These are phyloP conservation scores for Fusarium papillatum DNA, from an alignment of 2,329 filamentous ascomycete species.

Conservation along the genomic window DNA sequence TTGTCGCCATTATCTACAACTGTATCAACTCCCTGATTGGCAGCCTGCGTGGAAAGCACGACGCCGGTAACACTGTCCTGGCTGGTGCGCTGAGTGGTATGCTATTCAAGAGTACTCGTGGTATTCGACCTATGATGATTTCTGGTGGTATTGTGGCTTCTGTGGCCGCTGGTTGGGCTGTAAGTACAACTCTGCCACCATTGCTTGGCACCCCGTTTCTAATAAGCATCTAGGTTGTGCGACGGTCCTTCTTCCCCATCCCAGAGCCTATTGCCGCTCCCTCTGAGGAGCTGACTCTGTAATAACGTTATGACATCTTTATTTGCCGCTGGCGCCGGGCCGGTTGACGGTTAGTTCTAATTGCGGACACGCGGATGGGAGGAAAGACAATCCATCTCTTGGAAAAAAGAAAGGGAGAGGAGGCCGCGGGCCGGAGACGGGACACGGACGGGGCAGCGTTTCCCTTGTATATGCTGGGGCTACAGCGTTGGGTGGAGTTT, in stretches of 20 bases:
- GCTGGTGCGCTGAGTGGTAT: slow-evolving; percentile 92
- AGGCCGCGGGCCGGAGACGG: slow-evolving; percentile 25
- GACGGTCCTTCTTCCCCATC: slow-evolving; percentile 58
- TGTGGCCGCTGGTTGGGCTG: slow-evolving; percentile 90
- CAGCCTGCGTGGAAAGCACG: slow-evolving; percentile 85
- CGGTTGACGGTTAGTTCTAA: slow-evolving; percentile 36
- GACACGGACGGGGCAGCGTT: slow-evolving; percentile 31
- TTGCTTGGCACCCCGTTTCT: slow-evolving; percentile 3
- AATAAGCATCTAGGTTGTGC: slow-evolving; percentile 47
- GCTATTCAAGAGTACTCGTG: slow-evolving; percentile 96
- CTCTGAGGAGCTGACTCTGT: slow-evolving; percentile 46
- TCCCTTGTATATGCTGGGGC: slow-evolving; percentile 48
- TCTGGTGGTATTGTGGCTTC: slow-evolving; percentile 91
- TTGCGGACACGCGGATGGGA: slow-evolving; percentile 22
- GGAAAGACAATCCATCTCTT: slow-evolving; percentile 4
- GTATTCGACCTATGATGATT: slow-evolving; percentile 92
- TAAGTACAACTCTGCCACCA: slow-evolving; percentile 64
- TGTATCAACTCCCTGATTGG: slow-evolving; percentile 89
- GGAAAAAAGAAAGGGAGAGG: slow-evolving; percentile 20
- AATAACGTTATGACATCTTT: slow-evolving; percentile 41
- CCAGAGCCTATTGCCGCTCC: slow-evolving; percentile 49
- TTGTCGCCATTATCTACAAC: slow-evolving; percentile 97
- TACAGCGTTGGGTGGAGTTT: slow-evolving; percentile 48
- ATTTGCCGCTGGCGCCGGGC: slow-evolving; percentile 28
- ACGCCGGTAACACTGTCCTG: slow-evolving; percentile 87